Evolutionary conservation across 2,329 filamentous ascomycete species (phyloP).

Genomic region (Rhynchosporium graminicola): DNA sequence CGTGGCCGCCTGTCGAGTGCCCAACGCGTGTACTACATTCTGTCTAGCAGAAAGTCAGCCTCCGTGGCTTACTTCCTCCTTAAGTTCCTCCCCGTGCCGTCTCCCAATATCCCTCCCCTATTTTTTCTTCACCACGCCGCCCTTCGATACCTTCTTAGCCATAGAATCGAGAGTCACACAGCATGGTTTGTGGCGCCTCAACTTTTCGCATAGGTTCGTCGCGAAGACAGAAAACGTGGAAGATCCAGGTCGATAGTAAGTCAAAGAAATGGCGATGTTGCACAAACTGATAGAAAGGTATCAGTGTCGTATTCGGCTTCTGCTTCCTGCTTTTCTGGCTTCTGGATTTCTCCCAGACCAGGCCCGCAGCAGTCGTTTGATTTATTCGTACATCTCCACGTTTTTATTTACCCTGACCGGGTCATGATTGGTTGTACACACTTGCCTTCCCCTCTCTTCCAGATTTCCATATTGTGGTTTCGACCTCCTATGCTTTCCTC

Average conservation of each 20-base stretch:
- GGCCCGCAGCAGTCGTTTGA: constrained; percentile 4
- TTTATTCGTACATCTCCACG: constrained; percentile 8
- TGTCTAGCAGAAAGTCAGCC: neutral
- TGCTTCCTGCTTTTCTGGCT: neutral
- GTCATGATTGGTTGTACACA: neutral
- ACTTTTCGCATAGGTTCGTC: neutral
- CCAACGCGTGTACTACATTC: neutral
- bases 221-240: neutral
- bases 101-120: neutral
- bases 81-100: neutral
- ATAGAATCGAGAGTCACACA: neutral
- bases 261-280: neutral
- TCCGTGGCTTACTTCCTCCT: neutral
- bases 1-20: too few species aligned
- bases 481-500: neutral
- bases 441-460: neutral
- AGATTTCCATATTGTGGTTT: constrained; percentile 5
- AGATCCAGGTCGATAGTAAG: neutral
- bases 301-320: neutral
- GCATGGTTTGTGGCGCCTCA: constrained; percentile 3
- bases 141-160: neutral
- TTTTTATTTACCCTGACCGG: neutral
- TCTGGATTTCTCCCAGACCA: neutral
- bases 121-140: too few species aligned
- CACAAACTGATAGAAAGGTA: neutral